These are phyloP conservation scores for Tardiomyces depauwii DNA, from an alignment of 1,139 yeast species.

Conservation along the genomic window DNA sequence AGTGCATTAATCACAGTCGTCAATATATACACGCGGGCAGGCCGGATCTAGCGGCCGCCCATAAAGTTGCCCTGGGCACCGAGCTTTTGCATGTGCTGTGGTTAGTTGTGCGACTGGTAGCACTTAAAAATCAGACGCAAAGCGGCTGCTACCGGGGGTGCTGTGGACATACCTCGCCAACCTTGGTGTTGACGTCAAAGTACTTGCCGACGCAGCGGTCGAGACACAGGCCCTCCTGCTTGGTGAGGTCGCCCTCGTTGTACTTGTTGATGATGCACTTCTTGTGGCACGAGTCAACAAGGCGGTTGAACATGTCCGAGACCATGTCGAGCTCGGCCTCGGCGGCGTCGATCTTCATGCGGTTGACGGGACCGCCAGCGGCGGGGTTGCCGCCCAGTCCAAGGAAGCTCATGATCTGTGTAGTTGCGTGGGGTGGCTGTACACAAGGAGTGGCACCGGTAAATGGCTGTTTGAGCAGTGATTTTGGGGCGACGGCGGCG, in stretches of 20 bases:
- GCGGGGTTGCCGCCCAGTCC: conserved; percentile 63
- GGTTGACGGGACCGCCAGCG: conserved; percentile 26
- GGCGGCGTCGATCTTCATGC: conserved; percentile 52
- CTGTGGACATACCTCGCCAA: conserved; percentile 49
- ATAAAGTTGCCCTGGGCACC: conserved; percentile 28
- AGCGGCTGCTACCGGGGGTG: background rate
- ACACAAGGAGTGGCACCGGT: background rate
- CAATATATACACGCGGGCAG: background rate
- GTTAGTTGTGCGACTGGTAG: background rate
- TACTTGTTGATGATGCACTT: conserved; percentile 69
- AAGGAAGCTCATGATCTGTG: conserved; percentile 49
- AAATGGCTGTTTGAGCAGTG: too few species aligned
- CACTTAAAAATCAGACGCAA: background rate
- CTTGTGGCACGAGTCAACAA: conserved; percentile 72
- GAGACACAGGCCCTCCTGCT: conserved; percentile 80
- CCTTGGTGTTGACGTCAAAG: conserved; percentile 91
- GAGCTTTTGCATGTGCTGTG: conserved; percentile 47
- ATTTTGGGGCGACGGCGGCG: too few species aligned
- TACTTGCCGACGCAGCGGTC: conserved; percentile 97
- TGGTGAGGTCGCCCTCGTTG: conserved; percentile 66
- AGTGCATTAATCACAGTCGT: background rate
- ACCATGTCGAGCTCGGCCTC: conserved; percentile 90
- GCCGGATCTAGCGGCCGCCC: conserved; percentile 2
- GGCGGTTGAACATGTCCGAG: conserved; percentile 91
- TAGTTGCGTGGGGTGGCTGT: conserved; percentile 2